These are phyloP conservation scores for Kurtzmaniella natalensis DNA, from an alignment of 1,139 yeast species.

Conservation along the genomic window DNA sequence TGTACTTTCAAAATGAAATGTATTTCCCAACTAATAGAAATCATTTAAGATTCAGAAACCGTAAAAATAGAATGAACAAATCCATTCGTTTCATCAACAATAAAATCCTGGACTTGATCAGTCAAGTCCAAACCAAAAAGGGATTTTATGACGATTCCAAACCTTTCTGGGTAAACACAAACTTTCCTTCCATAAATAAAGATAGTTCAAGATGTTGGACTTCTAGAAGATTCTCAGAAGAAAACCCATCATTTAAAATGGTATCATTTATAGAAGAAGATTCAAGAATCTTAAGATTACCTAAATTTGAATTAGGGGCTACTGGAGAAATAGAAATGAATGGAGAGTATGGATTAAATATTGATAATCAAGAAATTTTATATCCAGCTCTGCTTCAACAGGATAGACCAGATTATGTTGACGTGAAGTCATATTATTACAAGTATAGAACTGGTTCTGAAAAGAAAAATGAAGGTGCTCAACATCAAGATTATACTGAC, in stretches of 20 bases:
- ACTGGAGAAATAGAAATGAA: constrained; percentile 7
- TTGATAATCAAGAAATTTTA: constrained; percentile 6
- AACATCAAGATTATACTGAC: constrained; percentile 10
- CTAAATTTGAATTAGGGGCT: constrained; percentile 10
- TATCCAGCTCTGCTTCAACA: not conserved
- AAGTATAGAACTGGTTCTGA: constrained; percentile 5
- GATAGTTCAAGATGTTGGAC: constrained; percentile 23
- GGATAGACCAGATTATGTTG: constrained; percentile 10
- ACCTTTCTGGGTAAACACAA: constrained; percentile 16
- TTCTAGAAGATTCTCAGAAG: constrained; percentile 8
- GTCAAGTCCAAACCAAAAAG: constrained; percentile 9
- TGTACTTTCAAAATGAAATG: constrained; percentile 32
- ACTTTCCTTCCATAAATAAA: constrained; percentile 31
- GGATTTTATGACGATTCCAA: constrained; percentile 1
- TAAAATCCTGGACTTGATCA: constrained; percentile 18
- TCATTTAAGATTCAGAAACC: constrained; percentile 2
- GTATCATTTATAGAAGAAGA: constrained; percentile 7
- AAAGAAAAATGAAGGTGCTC: not conserved
- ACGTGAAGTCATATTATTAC: constrained; percentile 17
- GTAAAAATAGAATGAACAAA: constrained; percentile 20
- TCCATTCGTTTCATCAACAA: constrained; percentile 24
- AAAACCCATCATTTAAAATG: constrained; percentile 11
- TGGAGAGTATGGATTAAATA: constrained; percentile 11
- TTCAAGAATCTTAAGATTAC: constrained; percentile 6
- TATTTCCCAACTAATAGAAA: constrained; percentile 16